Base-by-base conservation (phyloP, 768 basidiomycete species). In the Amanita brunnescens region DNA sequence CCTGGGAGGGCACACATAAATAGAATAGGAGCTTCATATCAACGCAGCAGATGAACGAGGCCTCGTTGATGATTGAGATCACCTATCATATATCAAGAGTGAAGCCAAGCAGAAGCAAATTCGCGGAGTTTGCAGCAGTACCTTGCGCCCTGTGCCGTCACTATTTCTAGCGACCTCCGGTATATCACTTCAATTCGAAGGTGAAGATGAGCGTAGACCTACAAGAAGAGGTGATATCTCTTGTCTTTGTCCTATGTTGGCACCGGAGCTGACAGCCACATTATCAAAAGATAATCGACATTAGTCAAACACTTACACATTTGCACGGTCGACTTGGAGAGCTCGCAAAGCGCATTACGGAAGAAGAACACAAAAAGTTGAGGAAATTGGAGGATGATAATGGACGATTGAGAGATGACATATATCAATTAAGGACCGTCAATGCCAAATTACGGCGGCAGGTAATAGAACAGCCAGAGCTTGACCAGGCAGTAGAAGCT, bases 381-480 rank as follows among this genome's bases (percentile, higher is more conserved):
- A 57, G 52, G 29, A 70, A 70, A 29, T 60, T 68, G 12, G 57
- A 64, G 9, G 69, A 73, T 21, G 57, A 59, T 35, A 61, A 58
- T 41, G 55, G 50, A 10, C 58, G 65, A 33, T 55, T 66, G 10
- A 37, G 54, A 18, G 58, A 65, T 16, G 56, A 55, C 33, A 55
- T 59, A 6, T 68, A 67, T 44, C 54, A 51, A 44, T 57, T 70
- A 16, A 61, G 60, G 33, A 55, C 53, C 26, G 63, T 61, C 55
- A 74, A 69, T 40, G 59, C 63, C 16, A 69, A 67, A 43, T 57
- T 78, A 23, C 57, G 69, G 54, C 53, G 54, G 10, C 58, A 52
- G 51, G 33, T 68, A 23, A 59, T 62, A 6, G 45, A 51, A 6
- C 57, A 59, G 32, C 62, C 67, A 7, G 67, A 70, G 40, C 35